A percentile compares a stretch with the other conserved stretches of the same genome.
Conservation (phyloP, 495 filamentous ascomycete genomes). For the Pyronema omphalodes region DNA sequence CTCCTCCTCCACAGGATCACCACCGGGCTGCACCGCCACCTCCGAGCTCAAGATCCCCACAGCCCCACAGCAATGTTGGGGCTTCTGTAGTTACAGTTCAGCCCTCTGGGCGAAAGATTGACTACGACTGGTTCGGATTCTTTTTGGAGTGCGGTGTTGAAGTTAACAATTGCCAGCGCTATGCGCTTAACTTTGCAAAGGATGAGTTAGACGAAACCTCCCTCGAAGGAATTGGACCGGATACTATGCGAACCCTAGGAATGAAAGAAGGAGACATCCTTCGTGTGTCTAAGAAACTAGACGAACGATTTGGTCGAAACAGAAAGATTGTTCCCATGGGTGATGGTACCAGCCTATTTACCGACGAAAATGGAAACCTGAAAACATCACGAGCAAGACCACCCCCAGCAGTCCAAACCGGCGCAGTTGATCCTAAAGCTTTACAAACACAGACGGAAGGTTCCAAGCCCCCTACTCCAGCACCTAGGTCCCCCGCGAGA, state of each 20-base stretch:
- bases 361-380: conserved; percentile 1
- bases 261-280: conserved; percentile 92
- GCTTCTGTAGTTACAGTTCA: conserved; percentile 31
- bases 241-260: conserved; percentile 65
- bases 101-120: conserved; percentile 32
- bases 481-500: not conserved
- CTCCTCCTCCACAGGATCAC: conserved; percentile 9
- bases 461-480: not conserved
- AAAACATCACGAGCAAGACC: conserved; percentile 35
- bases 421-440: conserved; percentile 66
- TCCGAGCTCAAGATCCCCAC: conserved; percentile 15
- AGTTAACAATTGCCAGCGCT: conserved; percentile 80
- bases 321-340: conserved; percentile 44
- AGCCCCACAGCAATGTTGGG: conserved; percentile 5
- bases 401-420: conserved; percentile 63
- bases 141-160: conserved; percentile 84
- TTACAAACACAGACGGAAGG: conserved; percentile 42
- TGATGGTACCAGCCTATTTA: not conserved
- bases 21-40: not conserved
- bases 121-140: conserved; percentile 98
- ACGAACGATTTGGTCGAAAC: conserved; percentile 57
- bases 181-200: conserved; percentile 66
- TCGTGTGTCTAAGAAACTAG: conserved; percentile 77
- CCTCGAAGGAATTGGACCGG: conserved; percentile 66
- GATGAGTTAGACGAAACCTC: conserved; percentile 94